Evolutionary conservation across 2,329 filamentous ascomycete species (phyloP).

Genomic region (Scortechinia acanthostroma): DNA sequence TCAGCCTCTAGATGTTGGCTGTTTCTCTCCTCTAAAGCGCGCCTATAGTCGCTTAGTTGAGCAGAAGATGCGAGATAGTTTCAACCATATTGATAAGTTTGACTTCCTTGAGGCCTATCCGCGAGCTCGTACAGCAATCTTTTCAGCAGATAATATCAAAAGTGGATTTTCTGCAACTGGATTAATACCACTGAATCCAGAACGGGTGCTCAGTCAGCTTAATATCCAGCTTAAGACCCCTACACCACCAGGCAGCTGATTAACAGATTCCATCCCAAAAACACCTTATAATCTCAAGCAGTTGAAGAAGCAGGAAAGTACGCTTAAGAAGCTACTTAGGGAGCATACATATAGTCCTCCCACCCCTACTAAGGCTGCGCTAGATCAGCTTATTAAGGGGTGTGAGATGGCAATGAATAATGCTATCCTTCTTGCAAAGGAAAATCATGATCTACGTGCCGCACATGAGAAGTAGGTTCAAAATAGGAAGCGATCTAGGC

Average conservation of each 20-base stretch:
- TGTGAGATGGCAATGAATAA: too few relatives aligned
- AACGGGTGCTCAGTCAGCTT: background rate
- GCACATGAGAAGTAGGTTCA: too few relatives aligned
- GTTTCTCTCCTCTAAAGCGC: constrained; percentile 17
- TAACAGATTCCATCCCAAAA: background rate
- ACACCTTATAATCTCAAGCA: too few relatives aligned
- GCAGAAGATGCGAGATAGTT: constrained; percentile 9
- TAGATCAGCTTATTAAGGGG: too few relatives aligned
- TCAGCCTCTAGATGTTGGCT: constrained; percentile 21
- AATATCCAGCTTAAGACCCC: background rate
- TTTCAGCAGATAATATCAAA: background rate
- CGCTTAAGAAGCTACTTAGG: too few relatives aligned
- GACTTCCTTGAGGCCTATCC: constrained; percentile 11
- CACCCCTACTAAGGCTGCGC: too few relatives aligned
- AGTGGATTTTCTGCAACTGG: background rate
- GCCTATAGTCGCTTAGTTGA: constrained; percentile 13
- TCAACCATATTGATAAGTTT: constrained; percentile 14
- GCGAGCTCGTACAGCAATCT: background rate
- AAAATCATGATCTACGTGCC: too few relatives aligned
- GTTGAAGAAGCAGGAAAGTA: too few relatives aligned
- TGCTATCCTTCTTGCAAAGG: too few relatives aligned
- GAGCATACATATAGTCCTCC: too few relatives aligned
- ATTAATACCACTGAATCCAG: background rate
- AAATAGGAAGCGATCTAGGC: too few relatives aligned
- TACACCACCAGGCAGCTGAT: background rate